A percentile compares a stretch with the other conserved stretches of the same genome.
phyloP scores from a whole-genome alignment of 441 rosid genomes.

The Pelargonium fulgidum region DNA sequence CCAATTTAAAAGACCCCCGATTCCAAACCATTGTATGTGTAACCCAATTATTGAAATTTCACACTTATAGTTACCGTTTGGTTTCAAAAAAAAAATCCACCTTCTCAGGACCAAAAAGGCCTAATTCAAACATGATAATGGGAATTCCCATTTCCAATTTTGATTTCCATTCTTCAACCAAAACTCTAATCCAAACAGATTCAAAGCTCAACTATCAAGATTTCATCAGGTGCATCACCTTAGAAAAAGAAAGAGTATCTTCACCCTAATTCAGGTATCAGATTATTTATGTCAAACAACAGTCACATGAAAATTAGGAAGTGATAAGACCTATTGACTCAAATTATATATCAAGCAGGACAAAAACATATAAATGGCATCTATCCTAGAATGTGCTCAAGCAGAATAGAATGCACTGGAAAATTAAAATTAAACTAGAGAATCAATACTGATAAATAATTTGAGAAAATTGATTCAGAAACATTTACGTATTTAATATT shows the following conservation, averaged over 20 bases:
- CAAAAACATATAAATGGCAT: neutral
- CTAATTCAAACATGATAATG: too few species aligned
- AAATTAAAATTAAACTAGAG: neutral
- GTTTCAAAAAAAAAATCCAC: too few species aligned
- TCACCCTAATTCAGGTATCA: neutral
- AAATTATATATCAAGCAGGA: neutral
- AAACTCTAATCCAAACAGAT: too few species aligned
- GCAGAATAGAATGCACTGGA: constrained; percentile 11
- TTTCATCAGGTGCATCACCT: neutral
- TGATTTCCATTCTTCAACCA: too few species aligned
- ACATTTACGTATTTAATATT: constrained; percentile 14
- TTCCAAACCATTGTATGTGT: too few species aligned
- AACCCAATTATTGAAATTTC: too few species aligned
- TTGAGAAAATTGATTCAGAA: neutral
- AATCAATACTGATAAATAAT: neutral
- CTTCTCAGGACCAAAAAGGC: too few species aligned
- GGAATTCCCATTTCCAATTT: too few species aligned
- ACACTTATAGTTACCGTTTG: too few species aligned
- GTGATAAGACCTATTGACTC: neutral
- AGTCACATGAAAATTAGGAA: neutral
- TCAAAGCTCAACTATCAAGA: neutral
- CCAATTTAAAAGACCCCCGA: too few species aligned
- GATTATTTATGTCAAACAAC: neutral
- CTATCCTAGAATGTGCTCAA: neutral
- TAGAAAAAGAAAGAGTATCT: neutral